A percentile compares a stretch with the other conserved stretches of the same genome.
phyloP scores from a whole-genome alignment of 2,329 filamentous ascomycete species.

The Fonsecaea monophora region DNA sequence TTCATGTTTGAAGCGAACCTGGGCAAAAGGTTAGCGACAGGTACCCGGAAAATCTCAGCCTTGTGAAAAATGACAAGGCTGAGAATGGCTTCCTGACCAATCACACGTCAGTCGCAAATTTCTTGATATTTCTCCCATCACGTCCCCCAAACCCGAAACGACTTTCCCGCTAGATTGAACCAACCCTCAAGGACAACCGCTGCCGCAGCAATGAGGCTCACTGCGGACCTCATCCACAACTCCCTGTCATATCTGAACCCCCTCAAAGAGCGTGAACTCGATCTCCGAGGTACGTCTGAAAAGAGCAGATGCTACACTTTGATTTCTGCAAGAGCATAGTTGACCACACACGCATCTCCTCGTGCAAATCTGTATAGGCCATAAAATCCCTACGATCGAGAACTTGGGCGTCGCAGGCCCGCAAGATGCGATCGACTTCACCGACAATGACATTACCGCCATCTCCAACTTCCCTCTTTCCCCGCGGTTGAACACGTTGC shows the following conservation, averaged over 20 bases:
- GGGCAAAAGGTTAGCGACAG: background rate
- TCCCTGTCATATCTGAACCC: constrained; percentile 99
- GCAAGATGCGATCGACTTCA: constrained; percentile 94
- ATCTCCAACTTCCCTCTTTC: constrained; percentile 93
- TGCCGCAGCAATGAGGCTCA: constrained; percentile 77
- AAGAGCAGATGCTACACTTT: constrained; percentile 96
- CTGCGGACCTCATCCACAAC: constrained; percentile 88
- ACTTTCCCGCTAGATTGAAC: background rate
- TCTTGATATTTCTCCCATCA: background rate
- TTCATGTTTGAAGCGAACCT: no score
- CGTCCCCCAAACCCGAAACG: background rate
- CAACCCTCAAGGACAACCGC: background rate
- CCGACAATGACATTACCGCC: constrained; percentile 93
- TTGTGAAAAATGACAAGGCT: background rate
- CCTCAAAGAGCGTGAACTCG: constrained; percentile 97
- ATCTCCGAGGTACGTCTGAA: constrained; percentile 98
- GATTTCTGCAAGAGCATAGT: constrained; percentile 68
- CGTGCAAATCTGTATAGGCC: constrained; percentile 70
- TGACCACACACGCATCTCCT: constrained; percentile 72
- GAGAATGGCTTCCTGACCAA: background rate
- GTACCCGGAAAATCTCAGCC: background rate
- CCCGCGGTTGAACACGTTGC: constrained; percentile 82
- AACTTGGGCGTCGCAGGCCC: constrained; percentile 94
- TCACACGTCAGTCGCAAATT: background rate
- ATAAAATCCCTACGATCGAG: constrained; percentile 96